phyloP scores from a whole-genome alignment of 2,329 filamentous ascomycete genomes.

The Diplodia sapinea region DNA sequence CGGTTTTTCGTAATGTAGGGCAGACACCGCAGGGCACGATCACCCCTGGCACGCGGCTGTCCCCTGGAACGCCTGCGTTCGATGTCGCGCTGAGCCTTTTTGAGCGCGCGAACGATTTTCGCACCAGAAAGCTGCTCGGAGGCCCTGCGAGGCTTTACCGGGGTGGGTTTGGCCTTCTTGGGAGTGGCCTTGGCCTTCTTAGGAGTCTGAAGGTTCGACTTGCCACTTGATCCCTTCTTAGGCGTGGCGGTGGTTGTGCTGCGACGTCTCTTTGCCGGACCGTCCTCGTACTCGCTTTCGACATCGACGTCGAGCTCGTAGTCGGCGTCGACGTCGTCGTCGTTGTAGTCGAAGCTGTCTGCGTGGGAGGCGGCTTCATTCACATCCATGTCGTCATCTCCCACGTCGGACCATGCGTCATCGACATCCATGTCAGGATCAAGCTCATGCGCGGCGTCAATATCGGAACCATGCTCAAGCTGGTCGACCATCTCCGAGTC shows the following conservation, averaged over 20 bases:
- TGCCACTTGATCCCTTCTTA: background rate
- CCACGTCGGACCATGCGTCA: background rate
- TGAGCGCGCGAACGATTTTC: background rate
- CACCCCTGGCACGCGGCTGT: background rate
- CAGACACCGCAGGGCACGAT: conserved; percentile 4
- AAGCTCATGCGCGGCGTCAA: background rate
- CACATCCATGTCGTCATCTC: background rate
- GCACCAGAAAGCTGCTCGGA: background rate
- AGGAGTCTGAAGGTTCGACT: background rate
- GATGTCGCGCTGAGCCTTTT: conserved; percentile 6
- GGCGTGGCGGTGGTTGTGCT: background rate
- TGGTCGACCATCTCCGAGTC: background rate
- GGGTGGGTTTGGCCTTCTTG: background rate
- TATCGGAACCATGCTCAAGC: background rate
- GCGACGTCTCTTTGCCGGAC: background rate
- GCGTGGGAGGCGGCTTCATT: background rate
- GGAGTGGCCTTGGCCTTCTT: background rate
- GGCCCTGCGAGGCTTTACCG: background rate
- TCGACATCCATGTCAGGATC: background rate
- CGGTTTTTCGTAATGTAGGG: conserved; percentile 17
- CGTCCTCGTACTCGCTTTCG: conserved; percentile 14
- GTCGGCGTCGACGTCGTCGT: background rate
- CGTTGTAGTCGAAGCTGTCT: background rate
- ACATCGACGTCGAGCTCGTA: conserved; percentile 24
- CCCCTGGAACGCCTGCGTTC: background rate